Base-by-base conservation (phyloP, 1,284 basidiomycete genomes). In the Boletus sp. region DNA sequence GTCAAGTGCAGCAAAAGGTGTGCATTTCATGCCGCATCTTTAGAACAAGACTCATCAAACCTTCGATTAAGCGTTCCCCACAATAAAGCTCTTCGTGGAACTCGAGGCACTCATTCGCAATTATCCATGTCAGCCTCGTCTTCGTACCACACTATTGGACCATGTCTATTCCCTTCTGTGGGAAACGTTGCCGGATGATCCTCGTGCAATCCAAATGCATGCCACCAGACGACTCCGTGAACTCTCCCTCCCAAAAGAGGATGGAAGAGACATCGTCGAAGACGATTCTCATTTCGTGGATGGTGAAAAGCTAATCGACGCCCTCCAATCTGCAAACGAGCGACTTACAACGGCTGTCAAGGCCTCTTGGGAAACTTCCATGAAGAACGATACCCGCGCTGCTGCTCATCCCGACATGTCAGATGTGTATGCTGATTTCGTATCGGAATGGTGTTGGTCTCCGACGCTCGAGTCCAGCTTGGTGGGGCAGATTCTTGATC, bases 1-100 rank as follows among this genome's bases (percentile, higher is more conserved):
- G 43, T 68, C 69, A 8, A 81, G 72, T 56, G 88, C 84, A 33
- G 75, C 72, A 10, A 73, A 80, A 80, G 83, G 86, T 87, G 57
- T 34, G 72, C 53, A 45, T 44, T 25, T 36, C 9, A 8, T 26
- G 5, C 14, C 51, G 13, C 39, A 40, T 39, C 2, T n/a, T 22
- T 8, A 8, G 38, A 27, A 9, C n/a, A 35, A 43, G 14, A 19
- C 13, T 48, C n/a, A 44, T 41, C 41, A 22, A 37, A 43, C 25
- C 49, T 47, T 41, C 30, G 40, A 44, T 48, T 26, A 59, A 88
- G 85, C 81, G 4, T 55, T 82, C 22, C 78, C 81, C 17, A 78
- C 69, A 54, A 65, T 79, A 25, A 75, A 77, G 41, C 69, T 89
- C 42, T 87, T 88, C 63, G 65, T 65, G 40, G 67, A 76, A 23